Evolutionary conservation across 2,329 filamentous ascomycete species (phyloP).

Genomic region (Colletotrichum gloeosporioides): DNA sequence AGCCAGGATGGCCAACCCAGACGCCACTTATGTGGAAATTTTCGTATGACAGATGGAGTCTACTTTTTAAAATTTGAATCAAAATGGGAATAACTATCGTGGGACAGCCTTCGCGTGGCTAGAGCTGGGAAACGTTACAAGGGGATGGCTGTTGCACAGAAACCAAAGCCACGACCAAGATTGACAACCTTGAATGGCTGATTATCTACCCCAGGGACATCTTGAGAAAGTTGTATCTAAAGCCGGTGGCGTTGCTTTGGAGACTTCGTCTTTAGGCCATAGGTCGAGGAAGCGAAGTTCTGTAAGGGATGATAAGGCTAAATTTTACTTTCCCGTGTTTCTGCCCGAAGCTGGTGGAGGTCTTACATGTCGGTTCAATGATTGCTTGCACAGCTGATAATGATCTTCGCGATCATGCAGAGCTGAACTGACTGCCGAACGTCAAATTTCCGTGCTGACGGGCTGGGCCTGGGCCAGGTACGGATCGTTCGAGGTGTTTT

Average conservation of each 20-base stretch:
- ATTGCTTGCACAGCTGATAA: not conserved
- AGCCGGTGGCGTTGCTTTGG: not conserved
- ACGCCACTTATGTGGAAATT: not conserved
- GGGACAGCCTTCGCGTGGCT: not conserved
- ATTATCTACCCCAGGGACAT: not conserved
- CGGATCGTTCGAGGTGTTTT: not conserved
- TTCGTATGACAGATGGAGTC: not conserved
- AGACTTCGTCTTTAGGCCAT: not conserved
- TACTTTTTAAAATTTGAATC: accelerated
- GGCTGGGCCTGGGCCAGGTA: not conserved
- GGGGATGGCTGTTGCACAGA: not conserved
- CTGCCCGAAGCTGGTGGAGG: not conserved
- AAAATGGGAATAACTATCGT: not conserved
- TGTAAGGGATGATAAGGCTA: not conserved
- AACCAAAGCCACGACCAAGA: not conserved
- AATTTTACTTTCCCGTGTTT: not conserved
- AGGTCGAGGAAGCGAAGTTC: not conserved
- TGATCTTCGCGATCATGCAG: not conserved
- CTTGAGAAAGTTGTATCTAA: accelerated
- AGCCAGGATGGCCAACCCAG: not conserved
- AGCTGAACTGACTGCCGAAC: not conserved
- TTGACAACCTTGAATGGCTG: accelerated
- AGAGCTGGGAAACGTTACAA: not conserved
- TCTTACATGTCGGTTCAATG: not conserved
- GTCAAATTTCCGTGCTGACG: not conserved